Percentiles rank a stretch among this genome's conserved stretches.
Evolutionary conservation across 495 filamentous ascomycete genomes (phyloP).

Genomic region (Oidiodendron maius): DNA sequence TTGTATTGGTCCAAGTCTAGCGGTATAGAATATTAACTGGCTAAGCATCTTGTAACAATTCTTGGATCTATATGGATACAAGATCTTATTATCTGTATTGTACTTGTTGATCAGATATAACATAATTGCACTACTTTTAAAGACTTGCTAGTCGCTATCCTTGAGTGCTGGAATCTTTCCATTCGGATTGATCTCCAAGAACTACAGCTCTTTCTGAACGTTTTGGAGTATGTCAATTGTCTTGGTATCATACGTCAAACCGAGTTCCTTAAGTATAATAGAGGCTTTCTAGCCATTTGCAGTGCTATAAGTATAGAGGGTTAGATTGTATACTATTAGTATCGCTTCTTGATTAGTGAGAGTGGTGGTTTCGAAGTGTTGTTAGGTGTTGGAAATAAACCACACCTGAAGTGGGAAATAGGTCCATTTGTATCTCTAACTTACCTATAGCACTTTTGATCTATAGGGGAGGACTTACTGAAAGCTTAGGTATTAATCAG

Average conservation of each 20-base stretch:
- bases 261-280: constrained; percentile 81
- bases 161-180: constrained; percentile 88
- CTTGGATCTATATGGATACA: constrained; percentile 66
- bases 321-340: no score
- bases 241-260: constrained; percentile 60
- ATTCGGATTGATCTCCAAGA: constrained; percentile 89
- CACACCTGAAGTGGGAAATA: no score
- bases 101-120: constrained; percentile 80
- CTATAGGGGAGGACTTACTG: constrained; percentile 52
- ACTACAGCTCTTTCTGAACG: constrained; percentile 75
- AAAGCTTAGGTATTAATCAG: constrained; percentile 35
- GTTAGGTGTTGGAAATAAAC: no score
- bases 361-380: no score
- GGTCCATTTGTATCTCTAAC: no score
- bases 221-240: constrained; percentile 67
- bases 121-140: constrained; percentile 81
- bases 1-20: constrained; percentile 88
- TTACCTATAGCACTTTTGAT: constrained; percentile 65
- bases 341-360: no score
- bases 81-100: constrained; percentile 78
- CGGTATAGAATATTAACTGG: constrained; percentile 67
- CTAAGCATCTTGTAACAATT: constrained; percentile 75
- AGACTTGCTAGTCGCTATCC: constrained; percentile 68
- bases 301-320: constrained; percentile 47
- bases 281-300: constrained; percentile 79